Evolutionary conservation across 352 stramenopile species (phyloP), one percentile per base, ranked within the genome.

Genomic region (Plasmopara viticola): DNA sequence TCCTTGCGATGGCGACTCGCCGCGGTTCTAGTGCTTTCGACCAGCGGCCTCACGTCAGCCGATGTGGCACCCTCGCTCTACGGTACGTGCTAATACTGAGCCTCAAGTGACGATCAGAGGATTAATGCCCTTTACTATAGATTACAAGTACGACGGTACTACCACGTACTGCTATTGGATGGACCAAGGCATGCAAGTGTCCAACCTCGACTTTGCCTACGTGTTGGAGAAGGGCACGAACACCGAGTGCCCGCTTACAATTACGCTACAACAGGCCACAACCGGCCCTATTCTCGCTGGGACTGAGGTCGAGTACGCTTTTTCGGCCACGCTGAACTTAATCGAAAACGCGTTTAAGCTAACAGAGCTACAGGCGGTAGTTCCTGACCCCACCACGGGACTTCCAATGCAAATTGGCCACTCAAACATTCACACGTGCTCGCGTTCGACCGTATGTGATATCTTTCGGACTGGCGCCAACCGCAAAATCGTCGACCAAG

Each of bases 161-260:
- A 87, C 79, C 49, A 87, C 77, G n/a, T 88, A 88, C 53, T 90
- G 80, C 74, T 88, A 86, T 65, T 83, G 69, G 66, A 66, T 90
- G 56, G 63, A 87, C 54, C 80, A 90, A 58, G 75, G 77, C 34
- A 69, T 90, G 62, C 64, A 76, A 38, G 72, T 90, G 46, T 64
- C 67, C 52, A 85, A 79, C 53, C 69, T 86, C 48, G 78, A 90
- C 56, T 84, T 80, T 9, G 73, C 77, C 46, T 87, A 88, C 43
- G 65, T 88, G 31, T 56, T 76, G n/a, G 48, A 65, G 18, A 53
- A 85, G 30, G 77, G 66, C 12, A 66, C 60, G 15, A 60, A 39
- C 35, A 56, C 50, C 31, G 63, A 82, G 15, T 90, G 80, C 18
- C 80, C 80, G 40, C 57, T 90, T n/a, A 76, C 70, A 13, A 42